Conservation (phyloP, 2,329 filamentous ascomycete genomes). For the Meredithiella fracta region DNA sequence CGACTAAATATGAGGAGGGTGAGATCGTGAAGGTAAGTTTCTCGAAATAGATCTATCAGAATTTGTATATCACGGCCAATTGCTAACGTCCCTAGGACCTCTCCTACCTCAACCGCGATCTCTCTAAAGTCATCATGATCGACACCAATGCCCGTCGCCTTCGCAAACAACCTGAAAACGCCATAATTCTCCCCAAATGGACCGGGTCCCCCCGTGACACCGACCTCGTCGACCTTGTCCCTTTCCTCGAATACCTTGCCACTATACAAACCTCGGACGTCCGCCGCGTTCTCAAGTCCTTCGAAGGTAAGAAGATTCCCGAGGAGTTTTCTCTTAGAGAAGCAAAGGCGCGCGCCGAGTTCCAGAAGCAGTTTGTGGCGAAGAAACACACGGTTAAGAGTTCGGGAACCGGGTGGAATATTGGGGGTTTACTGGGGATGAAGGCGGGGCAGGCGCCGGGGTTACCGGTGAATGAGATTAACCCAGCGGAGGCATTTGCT, state of each 20-base stretch:
- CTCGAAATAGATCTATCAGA: not conserved
- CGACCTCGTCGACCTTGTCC: slow-evolving; percentile 75
- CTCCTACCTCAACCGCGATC: slow-evolving; percentile 90
- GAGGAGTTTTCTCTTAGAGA: slow-evolving; percentile 80
- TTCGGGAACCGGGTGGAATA: slow-evolving; percentile 48
- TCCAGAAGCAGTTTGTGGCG: slow-evolving; percentile 58
- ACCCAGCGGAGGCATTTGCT: slow-evolving; percentile 58
- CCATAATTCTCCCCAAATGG: slow-evolving; percentile 84
- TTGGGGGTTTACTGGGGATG: slow-evolving; percentile 47
- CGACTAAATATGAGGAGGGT: slow-evolving; percentile 91
- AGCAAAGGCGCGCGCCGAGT: slow-evolving; percentile 67
- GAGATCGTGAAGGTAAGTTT: slow-evolving; percentile 80
- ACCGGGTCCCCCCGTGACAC: slow-evolving; percentile 67
- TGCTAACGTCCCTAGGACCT: slow-evolving; percentile 47
- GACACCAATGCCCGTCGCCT: slow-evolving; percentile 74
- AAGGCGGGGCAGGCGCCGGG: slow-evolving; percentile 47
- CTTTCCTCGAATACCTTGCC: slow-evolving; percentile 92
- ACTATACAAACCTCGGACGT: slow-evolving; percentile 86
- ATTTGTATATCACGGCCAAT: not conserved
- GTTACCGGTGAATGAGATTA: slow-evolving; percentile 39
- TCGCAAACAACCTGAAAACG: slow-evolving; percentile 86
- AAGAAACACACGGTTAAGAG: slow-evolving; percentile 49
- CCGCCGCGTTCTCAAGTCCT: slow-evolving; percentile 70
- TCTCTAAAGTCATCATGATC: slow-evolving; percentile 88
- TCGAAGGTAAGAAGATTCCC: slow-evolving; percentile 78